Percentiles rank a stretch among this genome's conserved stretches.
phyloP scores from a whole-genome alignment of 2,329 filamentous ascomycete genomes.

The Epichloe festucae region DNA sequence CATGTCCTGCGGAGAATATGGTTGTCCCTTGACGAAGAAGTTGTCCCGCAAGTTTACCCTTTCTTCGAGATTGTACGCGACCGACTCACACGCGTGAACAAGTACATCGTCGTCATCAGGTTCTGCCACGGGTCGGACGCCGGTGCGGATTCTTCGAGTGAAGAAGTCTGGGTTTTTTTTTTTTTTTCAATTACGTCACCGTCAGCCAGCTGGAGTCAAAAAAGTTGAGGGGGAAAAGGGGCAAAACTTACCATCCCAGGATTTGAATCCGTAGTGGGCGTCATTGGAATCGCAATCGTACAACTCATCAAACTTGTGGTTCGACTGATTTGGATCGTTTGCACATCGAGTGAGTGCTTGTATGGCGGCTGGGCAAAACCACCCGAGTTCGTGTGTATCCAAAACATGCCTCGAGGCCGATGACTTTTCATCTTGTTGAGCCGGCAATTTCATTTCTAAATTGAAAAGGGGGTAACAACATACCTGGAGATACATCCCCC shows the following conservation, averaged over 20 bases:
- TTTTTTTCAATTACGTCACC: too few relatives aligned
- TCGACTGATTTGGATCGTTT: constrained; percentile 28
- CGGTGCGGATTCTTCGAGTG: constrained; percentile 40
- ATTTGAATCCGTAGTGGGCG: constrained; percentile 47
- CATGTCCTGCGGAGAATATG: constrained; percentile 34
- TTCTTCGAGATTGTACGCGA: constrained; percentile 36
- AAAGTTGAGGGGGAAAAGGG: background rate
- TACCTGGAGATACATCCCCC: constrained; percentile 39
- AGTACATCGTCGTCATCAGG: constrained; percentile 41
- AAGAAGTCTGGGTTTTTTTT: constrained; percentile 39
- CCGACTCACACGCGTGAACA: constrained; percentile 52
- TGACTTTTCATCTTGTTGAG: constrained; percentile 17
- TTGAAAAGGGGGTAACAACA: too few relatives aligned
- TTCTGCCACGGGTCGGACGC: constrained; percentile 42
- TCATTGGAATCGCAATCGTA: constrained; percentile 45
- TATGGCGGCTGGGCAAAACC: constrained; percentile 40
- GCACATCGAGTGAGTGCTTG: constrained; percentile 37
- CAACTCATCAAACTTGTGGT: constrained; percentile 43
- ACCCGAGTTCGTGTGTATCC: constrained; percentile 30
- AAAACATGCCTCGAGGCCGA: constrained; percentile 40
- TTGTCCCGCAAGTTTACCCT: constrained; percentile 33
- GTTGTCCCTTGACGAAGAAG: too few relatives aligned
- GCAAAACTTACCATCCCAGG: constrained; percentile 44
- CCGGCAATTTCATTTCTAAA: too few relatives aligned
- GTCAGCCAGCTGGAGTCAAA: background rate